These are phyloP conservation scores for Coprinopsis cinerea DNA, from an alignment of 768 basidiomycete genomes.

Conservation along the genomic window DNA sequence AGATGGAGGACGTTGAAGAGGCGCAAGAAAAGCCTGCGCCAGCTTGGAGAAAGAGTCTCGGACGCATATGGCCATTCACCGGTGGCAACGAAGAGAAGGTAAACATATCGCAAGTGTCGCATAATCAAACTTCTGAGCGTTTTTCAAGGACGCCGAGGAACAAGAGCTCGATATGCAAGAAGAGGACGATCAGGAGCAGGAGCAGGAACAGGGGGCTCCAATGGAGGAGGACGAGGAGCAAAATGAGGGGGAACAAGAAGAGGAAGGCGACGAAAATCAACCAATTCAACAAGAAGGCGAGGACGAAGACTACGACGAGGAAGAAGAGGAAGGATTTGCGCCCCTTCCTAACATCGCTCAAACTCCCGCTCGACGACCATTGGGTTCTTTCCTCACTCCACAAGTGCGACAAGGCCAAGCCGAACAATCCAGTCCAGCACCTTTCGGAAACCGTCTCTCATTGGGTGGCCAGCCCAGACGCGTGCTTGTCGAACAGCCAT, in stretches of 20 bases:
- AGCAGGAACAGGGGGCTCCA: neutral
- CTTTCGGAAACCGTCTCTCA: conserved; percentile 23
- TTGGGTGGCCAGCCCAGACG: conserved; percentile 44
- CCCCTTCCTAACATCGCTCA: conserved; percentile 15
- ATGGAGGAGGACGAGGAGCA: conserved; percentile 10
- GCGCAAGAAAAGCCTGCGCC: conserved; percentile 24
- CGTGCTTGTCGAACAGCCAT: conserved; percentile 43
- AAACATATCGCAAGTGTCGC: neutral
- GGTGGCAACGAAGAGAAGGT: conserved; percentile 21
- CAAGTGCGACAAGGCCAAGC: conserved; percentile 32
- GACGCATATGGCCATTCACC: conserved; percentile 37
- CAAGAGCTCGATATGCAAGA: conserved; percentile 4
- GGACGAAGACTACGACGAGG: conserved; percentile 14
- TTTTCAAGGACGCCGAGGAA: neutral
- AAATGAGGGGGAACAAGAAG: conserved; percentile 11
- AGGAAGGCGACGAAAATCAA: conserved; percentile 21
- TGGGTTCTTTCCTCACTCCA: conserved; percentile 55
- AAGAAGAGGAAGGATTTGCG: conserved; percentile 7
- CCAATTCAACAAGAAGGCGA: conserved; percentile 15
- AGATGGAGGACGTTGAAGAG: conserved; percentile 22
- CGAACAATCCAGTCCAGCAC: conserved; percentile 13
- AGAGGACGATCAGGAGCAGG: conserved; percentile 10
- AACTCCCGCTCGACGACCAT: conserved; percentile 25
- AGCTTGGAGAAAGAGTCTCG: conserved; percentile 39
- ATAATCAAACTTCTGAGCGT: neutral